Conservation (phyloP, 1,284 basidiomycete species). For the Leccinum insigne region DNA sequence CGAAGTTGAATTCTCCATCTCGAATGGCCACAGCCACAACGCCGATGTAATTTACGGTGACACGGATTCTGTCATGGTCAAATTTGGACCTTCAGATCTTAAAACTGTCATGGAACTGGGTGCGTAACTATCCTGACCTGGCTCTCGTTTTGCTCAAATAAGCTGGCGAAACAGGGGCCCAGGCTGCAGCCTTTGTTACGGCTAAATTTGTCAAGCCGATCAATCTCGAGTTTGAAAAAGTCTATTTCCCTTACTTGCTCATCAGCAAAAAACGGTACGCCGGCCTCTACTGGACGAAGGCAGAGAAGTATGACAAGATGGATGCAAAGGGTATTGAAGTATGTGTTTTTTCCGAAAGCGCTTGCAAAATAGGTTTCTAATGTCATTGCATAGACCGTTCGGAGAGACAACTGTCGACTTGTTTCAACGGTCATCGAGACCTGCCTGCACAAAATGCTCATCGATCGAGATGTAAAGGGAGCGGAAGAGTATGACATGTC, state of each 20-base stretch:
- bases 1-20: slow-evolving; percentile 82
- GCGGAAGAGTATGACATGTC: slow-evolving; percentile 75
- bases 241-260: slow-evolving; percentile 95
- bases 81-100: slow-evolving; percentile 88
- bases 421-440: slow-evolving; percentile 97
- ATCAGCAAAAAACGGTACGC: slow-evolving; percentile 99
- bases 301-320: slow-evolving; percentile 98
- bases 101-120: slow-evolving; percentile 86
- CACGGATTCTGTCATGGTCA: slow-evolving; percentile 98
- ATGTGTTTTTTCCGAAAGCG: slow-evolving; percentile 21
- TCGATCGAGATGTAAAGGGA: slow-evolving; percentile 89
- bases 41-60: slow-evolving; percentile 96
- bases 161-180: slow-evolving; percentile 59
- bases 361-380: background rate
- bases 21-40: slow-evolving; percentile 84
- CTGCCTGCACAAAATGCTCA: slow-evolving; percentile 95
- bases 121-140: slow-evolving; percentile 34
- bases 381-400: slow-evolving; percentile 72
- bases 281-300: slow-evolving; percentile 92
- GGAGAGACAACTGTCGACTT: slow-evolving; percentile 93
- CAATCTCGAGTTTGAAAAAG: slow-evolving; percentile 98
- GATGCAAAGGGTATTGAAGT: slow-evolving; percentile 98
- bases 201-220: slow-evolving; percentile 91
- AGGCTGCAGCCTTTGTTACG: slow-evolving; percentile 95
- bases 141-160: background rate